These are phyloP conservation scores for Lactarius quietus DNA, from an alignment of 768 basidiomycete genomes.

Conservation along the genomic window DNA sequence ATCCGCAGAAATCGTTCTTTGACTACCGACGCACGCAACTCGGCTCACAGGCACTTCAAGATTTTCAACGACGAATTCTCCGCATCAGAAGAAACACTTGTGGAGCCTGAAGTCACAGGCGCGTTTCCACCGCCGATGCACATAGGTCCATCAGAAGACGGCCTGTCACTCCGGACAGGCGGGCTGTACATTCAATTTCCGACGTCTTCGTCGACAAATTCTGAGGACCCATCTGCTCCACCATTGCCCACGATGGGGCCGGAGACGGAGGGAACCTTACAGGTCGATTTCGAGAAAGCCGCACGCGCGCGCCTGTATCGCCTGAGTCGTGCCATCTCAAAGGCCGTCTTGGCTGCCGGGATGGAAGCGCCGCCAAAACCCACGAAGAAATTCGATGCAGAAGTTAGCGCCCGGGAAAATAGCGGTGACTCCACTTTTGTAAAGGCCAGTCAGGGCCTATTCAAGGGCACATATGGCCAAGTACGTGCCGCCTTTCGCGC, in stretches of 20 bases:
- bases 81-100: slow-evolving; percentile 24
- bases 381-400: slow-evolving; percentile 16
- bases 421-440: neutral
- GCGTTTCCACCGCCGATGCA: neutral
- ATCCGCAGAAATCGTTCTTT: slow-evolving; percentile 15
- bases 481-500: slow-evolving; percentile 26
- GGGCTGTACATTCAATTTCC: slow-evolving; percentile 26
- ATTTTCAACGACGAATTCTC: slow-evolving; percentile 20
- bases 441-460: slow-evolving; percentile 19
- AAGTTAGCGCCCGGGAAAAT: slow-evolving; percentile 6
- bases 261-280: neutral
- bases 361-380: slow-evolving; percentile 23
- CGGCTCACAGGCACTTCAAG: slow-evolving; percentile 23
- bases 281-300: slow-evolving; percentile 17
- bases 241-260: slow-evolving; percentile 2
- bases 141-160: slow-evolving; percentile 12
- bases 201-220: neutral
- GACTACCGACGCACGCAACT: slow-evolving; percentile 20
- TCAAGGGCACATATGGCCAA: slow-evolving; percentile 28
- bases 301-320: slow-evolving; percentile 18
- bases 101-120: slow-evolving; percentile 14
- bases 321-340: slow-evolving; percentile 25
- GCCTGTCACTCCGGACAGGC: slow-evolving; percentile 23
- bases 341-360: slow-evolving; percentile 27
- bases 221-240: slow-evolving; percentile 14